Base-by-base conservation (phyloP, 495 filamentous ascomycete genomes). In the Podospora comata region DNA sequence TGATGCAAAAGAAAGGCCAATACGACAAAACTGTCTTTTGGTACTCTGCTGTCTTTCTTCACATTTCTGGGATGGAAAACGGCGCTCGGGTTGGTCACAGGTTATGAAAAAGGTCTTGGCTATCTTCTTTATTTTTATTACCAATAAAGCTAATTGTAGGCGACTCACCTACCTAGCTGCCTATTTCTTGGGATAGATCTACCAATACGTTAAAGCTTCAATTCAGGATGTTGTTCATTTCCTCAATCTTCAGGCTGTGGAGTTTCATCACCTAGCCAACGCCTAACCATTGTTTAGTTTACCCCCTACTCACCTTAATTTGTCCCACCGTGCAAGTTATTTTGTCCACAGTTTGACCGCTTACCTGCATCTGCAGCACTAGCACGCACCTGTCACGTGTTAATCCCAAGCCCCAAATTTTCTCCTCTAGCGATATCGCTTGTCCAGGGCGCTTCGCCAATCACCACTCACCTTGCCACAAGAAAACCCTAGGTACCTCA, bases 11-110 rank as follows among this genome's bases (percentile, higher is more conserved):
- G 56, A 9, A 9, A 9, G 20, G 5, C 55, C 19, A 59, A 59
- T 13, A 59, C 26, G 56, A 59, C 19, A 59, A 59, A 13, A 59
- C 56, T 59, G 56, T 59, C 56, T 59, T 59, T 18, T 59, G 56
- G 56, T 59, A 9, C 6, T 58, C 9, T 59, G 6, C 26, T 59
- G 56, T 32, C 9, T 48, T 11, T 48, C 15, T 48, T 48, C 9
- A 3, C 7, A 48, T 48, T 5, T 48, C 13, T 16, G 39, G 6
- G 39, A 48, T 48, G 13, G 5, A 18, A 48, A 3, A 48, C 30
- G 39, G 39, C 15, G 15, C 23, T 23, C 23, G 1, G 1, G 23
- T 23, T 23, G 23, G 23, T 23, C 23, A 23, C 23, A 23, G 23
- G 23, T 23, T 23, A 23, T 23, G 23, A 48, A 48, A 48, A 13